Base-by-base conservation (phyloP, 345 rosid species). In the Trapa bicornis region DNA sequence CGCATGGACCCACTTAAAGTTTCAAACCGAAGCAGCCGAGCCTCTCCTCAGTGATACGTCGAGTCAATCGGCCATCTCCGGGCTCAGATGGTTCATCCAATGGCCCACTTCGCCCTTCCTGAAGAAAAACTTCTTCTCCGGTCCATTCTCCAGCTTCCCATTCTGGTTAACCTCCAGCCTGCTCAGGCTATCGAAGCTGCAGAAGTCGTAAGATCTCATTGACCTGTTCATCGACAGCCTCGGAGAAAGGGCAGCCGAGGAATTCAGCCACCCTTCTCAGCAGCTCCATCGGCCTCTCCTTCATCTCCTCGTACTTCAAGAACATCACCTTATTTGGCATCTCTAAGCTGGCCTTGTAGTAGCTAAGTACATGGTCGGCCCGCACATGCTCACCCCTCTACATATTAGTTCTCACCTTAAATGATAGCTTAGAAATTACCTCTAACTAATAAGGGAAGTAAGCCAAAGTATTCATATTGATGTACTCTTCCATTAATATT, bases 291-390 rank as follows among this genome's bases (percentile, higher is more conserved):
- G 71, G 71, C 12, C 41, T 33, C 42, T 67, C 71, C 70, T 12
- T 72, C 48, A 67, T 66, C 5, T 72, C 70, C 66, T 72, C 75
- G 38, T 52, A 71, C 65, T 65, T 71, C 1, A 71, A 5, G 69
- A 71, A 71, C 43, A 65, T 35, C 32, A 65, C 65, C 65, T 57
- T 71, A 17, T 71, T 14, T 12, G 68, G 74, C 39, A 42, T 56
- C 68, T 71, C 74, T 56, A 65, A 15, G 69, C 60, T 71, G 22
- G 58, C 74, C 65, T 65, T 71, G 12, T 58, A 56, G 65, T 71
- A 65, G n/a, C 42, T 69, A 11, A 71, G 57, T 4, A 65, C 64
- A 36, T 71, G 74, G 57, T 71, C 2, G 74, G 65, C 16, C 70
- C 70, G 33, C 35, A 66, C 57, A 61, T 6, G 58, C 70, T 57